Base-by-base conservation (phyloP, 164 flowering plant species). In the Magnolia sinica region DNA sequence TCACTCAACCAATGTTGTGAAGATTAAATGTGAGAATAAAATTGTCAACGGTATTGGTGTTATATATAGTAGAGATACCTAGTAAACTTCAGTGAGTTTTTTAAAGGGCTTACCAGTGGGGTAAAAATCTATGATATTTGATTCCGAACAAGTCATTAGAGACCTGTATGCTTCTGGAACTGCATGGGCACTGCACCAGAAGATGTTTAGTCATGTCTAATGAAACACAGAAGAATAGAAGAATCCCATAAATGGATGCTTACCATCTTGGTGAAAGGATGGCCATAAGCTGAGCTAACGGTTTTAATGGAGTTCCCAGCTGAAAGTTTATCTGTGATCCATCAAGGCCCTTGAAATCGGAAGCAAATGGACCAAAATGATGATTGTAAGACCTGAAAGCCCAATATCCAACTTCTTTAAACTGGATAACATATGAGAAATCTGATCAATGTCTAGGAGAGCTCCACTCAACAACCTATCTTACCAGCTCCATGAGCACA, bases 401-500 rank as follows among this genome's bases (percentile, higher is more conserved):
- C 8, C 64, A 16, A 37, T 16, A 70, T 72, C 31, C 45, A 37
- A 37, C 45, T 37, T 37, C 45, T 37, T 37, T 37, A 37, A 37
- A 37, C 45, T 37, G 73, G 68, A 58, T 0, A 18, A 11, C 7
- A 18, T 0, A 69, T 0, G 27, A 31, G 50, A 24, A 45, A 8
- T 24, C 16, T 68, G 7, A 58, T 49, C 6, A 45, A 29, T 23
- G 9, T 27, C 20, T 50, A 11, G 2, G 58, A 68, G n/a, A 29
- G 49, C 73, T 23, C 14, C 31, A 50, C 0, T 19, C 50, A 58
- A 63, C 61, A 22, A 76, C 64, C 22, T 13, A 67, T 65, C 83
- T 76, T 79, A 89, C 91, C 93, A 90, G 9, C 79, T 78, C 90
- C 91, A 90, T 0, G 93, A 90, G 50, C 87, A 84, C 45, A 87